phyloP scores from a whole-genome alignment of 2,329 filamentous ascomycete genomes.

The Teratosphaeria pseudoeucalypti region DNA sequence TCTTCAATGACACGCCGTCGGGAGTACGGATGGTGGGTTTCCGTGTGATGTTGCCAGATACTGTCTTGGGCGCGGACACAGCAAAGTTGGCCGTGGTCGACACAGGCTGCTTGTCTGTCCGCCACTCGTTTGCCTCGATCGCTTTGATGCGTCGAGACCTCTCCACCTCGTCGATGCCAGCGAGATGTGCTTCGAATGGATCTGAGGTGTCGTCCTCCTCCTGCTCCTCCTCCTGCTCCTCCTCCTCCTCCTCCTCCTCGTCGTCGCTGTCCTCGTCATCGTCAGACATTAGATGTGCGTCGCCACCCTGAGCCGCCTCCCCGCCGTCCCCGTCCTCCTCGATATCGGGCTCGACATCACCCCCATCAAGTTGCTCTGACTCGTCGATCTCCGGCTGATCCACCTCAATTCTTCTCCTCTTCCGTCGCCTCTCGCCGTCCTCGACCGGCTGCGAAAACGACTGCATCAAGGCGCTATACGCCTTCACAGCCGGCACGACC shows the following conservation, averaged over 20 bases:
- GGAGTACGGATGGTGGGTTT: conserved; percentile 5
- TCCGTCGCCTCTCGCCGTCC: conserved; percentile 36
- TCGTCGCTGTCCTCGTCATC: conserved; percentile 10
- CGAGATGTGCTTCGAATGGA: conserved; percentile 75
- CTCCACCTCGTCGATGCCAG: conserved; percentile 51
- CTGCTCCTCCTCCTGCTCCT: conserved; percentile 6
- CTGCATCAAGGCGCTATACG: conserved; percentile 49
- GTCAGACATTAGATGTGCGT: conserved; percentile 26
- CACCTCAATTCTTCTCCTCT: conserved; percentile 42
- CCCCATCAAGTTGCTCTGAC: conserved; percentile 7
- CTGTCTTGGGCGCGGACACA: conserved; percentile 10
- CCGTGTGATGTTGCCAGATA: conserved; percentile 3
- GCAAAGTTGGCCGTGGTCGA: conserved; percentile 7
- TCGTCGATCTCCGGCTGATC: conserved; percentile 26
- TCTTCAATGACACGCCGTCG: conserved; percentile 53
- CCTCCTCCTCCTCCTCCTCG: conserved; percentile 3
- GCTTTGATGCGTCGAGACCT: conserved; percentile 43
- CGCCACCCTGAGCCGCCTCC: conserved; percentile 37
- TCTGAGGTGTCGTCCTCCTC: conserved; percentile 37
- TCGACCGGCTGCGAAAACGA: conserved; percentile 38
- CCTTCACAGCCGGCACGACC: conserved; percentile 21
- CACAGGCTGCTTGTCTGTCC: conserved; percentile 13
- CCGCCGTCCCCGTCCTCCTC: conserved; percentile 39
- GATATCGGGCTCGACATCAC: conserved; percentile 27
- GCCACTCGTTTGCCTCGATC: conserved; percentile 40